A percentile compares a stretch with the other conserved stretches of the same genome.
Conservation (phyloP, 441 rosid species). For the Euphorbia schlechtendalii region DNA sequence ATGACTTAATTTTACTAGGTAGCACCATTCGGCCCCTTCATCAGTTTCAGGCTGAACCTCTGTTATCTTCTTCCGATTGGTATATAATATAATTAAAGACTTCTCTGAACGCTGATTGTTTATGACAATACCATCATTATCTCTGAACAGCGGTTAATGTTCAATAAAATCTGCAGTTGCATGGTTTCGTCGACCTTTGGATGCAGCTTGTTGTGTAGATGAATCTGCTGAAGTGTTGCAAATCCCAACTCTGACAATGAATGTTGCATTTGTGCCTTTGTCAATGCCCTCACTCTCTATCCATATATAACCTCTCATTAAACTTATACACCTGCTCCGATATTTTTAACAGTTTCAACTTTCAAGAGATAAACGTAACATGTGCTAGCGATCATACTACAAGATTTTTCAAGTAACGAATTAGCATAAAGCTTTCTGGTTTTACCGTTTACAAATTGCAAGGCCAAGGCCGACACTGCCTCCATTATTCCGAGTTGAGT, state of each 20-base stretch:
- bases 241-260: conserved; percentile 59
- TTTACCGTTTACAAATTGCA: conserved; percentile 79
- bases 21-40: too few species aligned
- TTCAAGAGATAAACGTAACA: too few species aligned
- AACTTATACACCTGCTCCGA: conserved; percentile 60
- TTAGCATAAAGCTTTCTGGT: not conserved
- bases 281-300: conserved; percentile 73
- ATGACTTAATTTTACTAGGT: not conserved
- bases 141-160: conserved; percentile 23
- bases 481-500: conserved; percentile 32
- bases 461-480: conserved; percentile 80
- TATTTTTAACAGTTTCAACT: conserved; percentile 16
- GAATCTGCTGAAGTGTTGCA: conserved; percentile 35
- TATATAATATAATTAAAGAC: conserved; percentile 23
- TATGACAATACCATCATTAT: conserved; percentile 15
- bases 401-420: not conserved
- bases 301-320: conserved; percentile 92
- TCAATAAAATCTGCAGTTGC: conserved; percentile 41
- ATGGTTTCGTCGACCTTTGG: conserved; percentile 37
- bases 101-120: conserved; percentile 35
- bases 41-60: not conserved
- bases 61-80: not conserved
- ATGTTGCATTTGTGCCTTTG: conserved; percentile 59
- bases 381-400: too few species aligned
- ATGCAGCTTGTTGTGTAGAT: conserved; percentile 30